Evolutionary conservation across 257 asterid genomes (phyloP).

Genomic region (Solanum appendiculatum): DNA sequence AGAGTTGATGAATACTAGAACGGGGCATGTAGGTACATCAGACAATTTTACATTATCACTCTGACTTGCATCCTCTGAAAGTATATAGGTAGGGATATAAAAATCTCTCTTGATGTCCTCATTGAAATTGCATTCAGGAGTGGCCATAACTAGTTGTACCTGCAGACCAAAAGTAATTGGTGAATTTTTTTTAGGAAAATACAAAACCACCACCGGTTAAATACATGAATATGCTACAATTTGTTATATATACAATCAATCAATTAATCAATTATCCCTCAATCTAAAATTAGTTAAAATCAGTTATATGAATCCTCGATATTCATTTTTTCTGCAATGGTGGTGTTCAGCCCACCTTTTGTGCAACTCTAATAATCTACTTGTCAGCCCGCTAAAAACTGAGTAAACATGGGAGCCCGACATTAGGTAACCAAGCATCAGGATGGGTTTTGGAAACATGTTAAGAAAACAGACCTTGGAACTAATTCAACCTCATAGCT

Average conservation of each 20-base stretch:
- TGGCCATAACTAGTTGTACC: background rate
- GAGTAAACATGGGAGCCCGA: background rate
- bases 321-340: background rate
- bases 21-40: slow-evolving; percentile 59
- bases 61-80: slow-evolving; percentile 21
- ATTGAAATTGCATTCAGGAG: background rate
- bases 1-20: slow-evolving; percentile 83
- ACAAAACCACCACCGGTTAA: background rate
- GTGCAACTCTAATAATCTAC: background rate
- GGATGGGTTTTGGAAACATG: background rate
- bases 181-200: background rate
- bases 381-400: background rate
- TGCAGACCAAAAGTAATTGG: background rate
- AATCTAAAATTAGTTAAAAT: background rate
- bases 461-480: background rate
- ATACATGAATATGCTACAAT: background rate
- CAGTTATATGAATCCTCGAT: background rate
- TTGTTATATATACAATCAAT: background rate
- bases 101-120: slow-evolving; percentile 34
- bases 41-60: slow-evolving; percentile 3
- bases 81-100: slow-evolving; percentile 47
- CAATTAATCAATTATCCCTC: background rate
- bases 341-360: background rate
- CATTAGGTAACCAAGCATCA: background rate
- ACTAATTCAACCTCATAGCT: background rate